Conservation (phyloP, 2,329 filamentous ascomycete genomes). For the Exophiala dermatitidis region DNA sequence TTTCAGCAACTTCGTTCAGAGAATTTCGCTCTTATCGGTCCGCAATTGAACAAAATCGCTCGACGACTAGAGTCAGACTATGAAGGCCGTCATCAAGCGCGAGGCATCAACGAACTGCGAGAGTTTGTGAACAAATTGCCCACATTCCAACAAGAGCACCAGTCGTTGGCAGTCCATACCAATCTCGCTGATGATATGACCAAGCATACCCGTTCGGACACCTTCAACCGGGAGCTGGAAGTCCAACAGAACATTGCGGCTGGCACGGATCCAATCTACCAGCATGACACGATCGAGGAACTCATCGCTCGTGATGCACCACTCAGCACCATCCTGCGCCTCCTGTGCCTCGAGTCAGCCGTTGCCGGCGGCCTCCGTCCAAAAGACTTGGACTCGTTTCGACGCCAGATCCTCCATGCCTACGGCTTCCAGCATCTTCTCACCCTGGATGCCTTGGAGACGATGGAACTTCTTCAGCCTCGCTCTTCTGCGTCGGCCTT, state of each 20-base stretch:
- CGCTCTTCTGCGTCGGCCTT: conserved; percentile 69
- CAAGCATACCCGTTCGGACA: conserved; percentile 80
- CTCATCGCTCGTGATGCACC: conserved; percentile 84
- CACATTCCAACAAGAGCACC: conserved; percentile 85
- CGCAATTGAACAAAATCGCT: conserved; percentile 81
- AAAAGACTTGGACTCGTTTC: conserved; percentile 83
- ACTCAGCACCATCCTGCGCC: conserved; percentile 69
- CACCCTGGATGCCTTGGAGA: conserved; percentile 81
- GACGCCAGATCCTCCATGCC: conserved; percentile 77
- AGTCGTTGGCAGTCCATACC: conserved; percentile 86
- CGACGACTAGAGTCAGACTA: conserved; percentile 80
- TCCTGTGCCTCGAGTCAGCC: conserved; percentile 86
- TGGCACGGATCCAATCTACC: conserved; percentile 77
- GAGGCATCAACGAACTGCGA: conserved; percentile 82
- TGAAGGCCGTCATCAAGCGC: conserved; percentile 76
- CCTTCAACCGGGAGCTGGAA: conserved; percentile 81
- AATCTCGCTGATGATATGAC: conserved; percentile 91
- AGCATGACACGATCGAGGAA: conserved; percentile 87
- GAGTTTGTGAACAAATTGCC: conserved; percentile 94
- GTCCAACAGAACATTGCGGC: conserved; percentile 94
- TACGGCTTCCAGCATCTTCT: conserved; percentile 94
- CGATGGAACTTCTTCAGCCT: conserved; percentile 75
- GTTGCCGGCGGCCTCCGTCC: conserved; percentile 81
- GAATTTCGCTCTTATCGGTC: conserved; percentile 92
- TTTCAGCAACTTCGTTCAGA: conserved; percentile 82